Evolutionary conservation across 75 land plant genomes (phyloP).

Genomic region (Picea glauca): DNA sequence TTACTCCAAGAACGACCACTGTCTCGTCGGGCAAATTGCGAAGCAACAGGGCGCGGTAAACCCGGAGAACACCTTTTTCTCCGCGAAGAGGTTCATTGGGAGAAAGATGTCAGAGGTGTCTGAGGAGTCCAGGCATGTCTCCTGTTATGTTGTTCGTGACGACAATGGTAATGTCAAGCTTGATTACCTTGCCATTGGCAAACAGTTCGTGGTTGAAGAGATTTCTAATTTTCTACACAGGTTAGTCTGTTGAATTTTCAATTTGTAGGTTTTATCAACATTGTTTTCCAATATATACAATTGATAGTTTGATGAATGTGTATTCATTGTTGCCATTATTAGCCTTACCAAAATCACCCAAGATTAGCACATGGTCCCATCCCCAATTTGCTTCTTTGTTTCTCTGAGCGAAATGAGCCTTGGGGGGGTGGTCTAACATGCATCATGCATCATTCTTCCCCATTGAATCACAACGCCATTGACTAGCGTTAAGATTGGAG

Average conservation of each 20-base stretch:
- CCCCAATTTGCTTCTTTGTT: too few relatives aligned
- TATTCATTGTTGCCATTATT: too few relatives aligned
- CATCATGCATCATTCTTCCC: too few relatives aligned
- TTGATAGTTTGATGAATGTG: too few relatives aligned
- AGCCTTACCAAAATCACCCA: too few relatives aligned
- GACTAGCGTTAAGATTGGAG: too few relatives aligned
- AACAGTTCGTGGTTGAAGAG: slow-evolving; percentile 82
- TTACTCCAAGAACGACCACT: slow-evolving; percentile 56
- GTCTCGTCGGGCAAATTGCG: slow-evolving; percentile 65
- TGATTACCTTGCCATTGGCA: slow-evolving; percentile 82
- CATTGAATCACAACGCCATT: too few relatives aligned
- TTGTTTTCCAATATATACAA: too few relatives aligned
- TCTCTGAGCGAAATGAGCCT: too few relatives aligned
- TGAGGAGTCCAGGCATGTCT: slow-evolving; percentile 76
- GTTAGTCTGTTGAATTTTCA: slow-evolving; percentile 1
- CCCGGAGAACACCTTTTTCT: slow-evolving; percentile 65
- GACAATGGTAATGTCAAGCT: slow-evolving; percentile 85
- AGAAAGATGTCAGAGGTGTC: slow-evolving; percentile 68
- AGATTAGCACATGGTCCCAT: too few relatives aligned
- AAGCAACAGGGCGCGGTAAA: slow-evolving; percentile 75
- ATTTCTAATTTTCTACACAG: slow-evolving; percentile 56
- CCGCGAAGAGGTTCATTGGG: slow-evolving; percentile 70
- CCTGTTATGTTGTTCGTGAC: slow-evolving; percentile 59
- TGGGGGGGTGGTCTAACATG: too few relatives aligned
- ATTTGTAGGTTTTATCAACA: too few relatives aligned